A percentile compares a stretch with the other conserved stretches of the same genome.
Evolutionary conservation across 345 rosid species (phyloP).

Genomic region (Acer saccharum): DNA sequence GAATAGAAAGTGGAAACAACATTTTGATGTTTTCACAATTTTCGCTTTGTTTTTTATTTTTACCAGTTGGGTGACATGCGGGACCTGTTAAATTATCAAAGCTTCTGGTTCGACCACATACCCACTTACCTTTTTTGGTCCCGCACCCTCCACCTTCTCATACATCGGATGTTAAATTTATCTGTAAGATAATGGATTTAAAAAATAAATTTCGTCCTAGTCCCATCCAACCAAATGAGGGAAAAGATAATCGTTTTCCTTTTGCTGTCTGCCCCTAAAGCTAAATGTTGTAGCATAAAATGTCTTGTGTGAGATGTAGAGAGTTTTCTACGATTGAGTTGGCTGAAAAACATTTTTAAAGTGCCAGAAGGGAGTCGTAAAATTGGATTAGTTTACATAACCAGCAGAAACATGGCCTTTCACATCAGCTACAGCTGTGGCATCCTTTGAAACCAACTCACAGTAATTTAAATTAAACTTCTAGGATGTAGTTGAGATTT

Average conservation of each 20-base stretch:
- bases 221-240: not conserved
- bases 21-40: too few relatives aligned
- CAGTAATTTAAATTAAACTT: not conserved
- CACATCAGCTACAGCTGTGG: not conserved
- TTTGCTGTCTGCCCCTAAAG: not conserved
- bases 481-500: not conserved
- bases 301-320: not conserved
- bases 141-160: not conserved
- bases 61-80: too few relatives aligned
- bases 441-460: not conserved
- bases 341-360: not conserved
- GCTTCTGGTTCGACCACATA: too few relatives aligned
- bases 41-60: too few relatives aligned
- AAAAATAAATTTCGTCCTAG: not conserved
- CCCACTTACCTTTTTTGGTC: not conserved
- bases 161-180: not conserved
- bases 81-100: too few relatives aligned
- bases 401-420: not conserved
- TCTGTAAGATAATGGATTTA: not conserved
- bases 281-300: not conserved
- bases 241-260: not conserved
- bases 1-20: too few relatives aligned
- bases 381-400: not conserved
- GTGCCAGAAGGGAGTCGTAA: not conserved
- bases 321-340: not conserved